Conservation (phyloP, 2,329 filamentous ascomycete genomes). For the Pyrenochaeta sp. region DNA sequence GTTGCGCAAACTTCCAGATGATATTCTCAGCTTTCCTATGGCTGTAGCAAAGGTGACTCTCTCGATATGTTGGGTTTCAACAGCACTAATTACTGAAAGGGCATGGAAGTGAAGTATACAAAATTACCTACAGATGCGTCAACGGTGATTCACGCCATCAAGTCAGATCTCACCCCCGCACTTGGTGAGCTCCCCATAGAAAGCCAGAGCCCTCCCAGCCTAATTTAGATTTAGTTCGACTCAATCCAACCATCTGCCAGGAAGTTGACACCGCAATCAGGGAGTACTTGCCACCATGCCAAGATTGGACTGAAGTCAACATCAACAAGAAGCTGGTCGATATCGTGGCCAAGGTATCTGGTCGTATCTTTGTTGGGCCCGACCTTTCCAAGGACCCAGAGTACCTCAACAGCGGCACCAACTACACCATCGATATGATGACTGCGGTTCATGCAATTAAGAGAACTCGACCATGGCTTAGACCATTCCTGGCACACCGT, state of each 20-base stretch:
- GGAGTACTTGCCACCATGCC: constrained; percentile 35
- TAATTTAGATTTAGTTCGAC: constrained; percentile 30
- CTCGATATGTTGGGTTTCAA: too few species aligned
- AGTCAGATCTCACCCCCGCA: constrained; percentile 43
- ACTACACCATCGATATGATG: constrained; percentile 44
- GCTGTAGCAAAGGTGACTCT: constrained; percentile 34
- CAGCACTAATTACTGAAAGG: constrained; percentile 23
- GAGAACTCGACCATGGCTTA: constrained; percentile 30
- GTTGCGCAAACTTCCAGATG: constrained; percentile 40
- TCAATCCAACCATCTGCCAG: constrained; percentile 36
- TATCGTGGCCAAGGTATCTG: constrained; percentile 45
- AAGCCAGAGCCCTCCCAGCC: constrained; percentile 2
- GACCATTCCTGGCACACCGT: constrained; percentile 33
- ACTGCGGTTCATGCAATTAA: constrained; percentile 37
- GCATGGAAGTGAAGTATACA: constrained; percentile 43
- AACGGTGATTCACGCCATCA: constrained; percentile 31
- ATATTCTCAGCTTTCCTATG: constrained; percentile 40
- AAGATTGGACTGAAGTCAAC: constrained; percentile 41
- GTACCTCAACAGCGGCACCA: constrained; percentile 37
- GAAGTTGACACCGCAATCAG: constrained; percentile 40
- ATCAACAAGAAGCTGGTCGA: constrained; percentile 38
- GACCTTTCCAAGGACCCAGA: constrained; percentile 37
- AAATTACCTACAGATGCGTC: constrained; percentile 25
- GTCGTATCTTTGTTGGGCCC: constrained; percentile 43
- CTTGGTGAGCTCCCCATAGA: constrained; percentile 30